phyloP scores from a whole-genome alignment of 192 early-diverging fungal species.

The Allomyces javanicus region DNA sequence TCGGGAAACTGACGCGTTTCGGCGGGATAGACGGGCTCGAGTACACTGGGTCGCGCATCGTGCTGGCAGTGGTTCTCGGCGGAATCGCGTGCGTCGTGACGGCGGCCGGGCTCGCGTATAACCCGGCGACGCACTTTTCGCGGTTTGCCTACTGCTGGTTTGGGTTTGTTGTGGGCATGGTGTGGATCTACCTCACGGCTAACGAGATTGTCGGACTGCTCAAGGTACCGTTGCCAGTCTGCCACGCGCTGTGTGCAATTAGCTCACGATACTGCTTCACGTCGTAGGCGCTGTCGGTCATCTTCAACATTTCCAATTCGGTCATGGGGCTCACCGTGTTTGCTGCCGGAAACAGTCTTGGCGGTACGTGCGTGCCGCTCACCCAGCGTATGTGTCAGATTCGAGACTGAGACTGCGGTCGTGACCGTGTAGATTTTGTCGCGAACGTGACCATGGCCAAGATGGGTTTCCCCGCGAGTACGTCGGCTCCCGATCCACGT shows the following conservation, averaged over 20 bases:
- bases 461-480: conserved; percentile 66
- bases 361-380: conserved; percentile 6
- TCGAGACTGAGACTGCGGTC: conserved; percentile 5
- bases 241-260: too few relatives aligned
- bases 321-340: conserved; percentile 68
- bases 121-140: too few relatives aligned
- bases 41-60: too few relatives aligned
- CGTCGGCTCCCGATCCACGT: too few relatives aligned
- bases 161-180: conserved; percentile 57
- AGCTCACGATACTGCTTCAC: not conserved
- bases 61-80: too few relatives aligned
- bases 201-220: conserved; percentile 77
- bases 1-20: too few relatives aligned
- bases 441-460: conserved; percentile 79
- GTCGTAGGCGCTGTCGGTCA: conserved; percentile 44
- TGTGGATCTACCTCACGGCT: conserved; percentile 75
- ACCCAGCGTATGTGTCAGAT: not conserved
- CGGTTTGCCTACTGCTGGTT: conserved; percentile 16
- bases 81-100: too few relatives aligned
- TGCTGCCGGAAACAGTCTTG: conserved; percentile 44
- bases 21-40: too few relatives aligned
- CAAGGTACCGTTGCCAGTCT: conserved; percentile 12
- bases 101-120: too few relatives aligned
- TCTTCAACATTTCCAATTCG: conserved; percentile 56
- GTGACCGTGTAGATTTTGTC: conserved; percentile 72